A percentile compares a stretch with the other conserved stretches of the same genome.
phyloP scores from a whole-genome alignment of 2,329 filamentous ascomycete genomes.

The Clarireedia sp. region DNA sequence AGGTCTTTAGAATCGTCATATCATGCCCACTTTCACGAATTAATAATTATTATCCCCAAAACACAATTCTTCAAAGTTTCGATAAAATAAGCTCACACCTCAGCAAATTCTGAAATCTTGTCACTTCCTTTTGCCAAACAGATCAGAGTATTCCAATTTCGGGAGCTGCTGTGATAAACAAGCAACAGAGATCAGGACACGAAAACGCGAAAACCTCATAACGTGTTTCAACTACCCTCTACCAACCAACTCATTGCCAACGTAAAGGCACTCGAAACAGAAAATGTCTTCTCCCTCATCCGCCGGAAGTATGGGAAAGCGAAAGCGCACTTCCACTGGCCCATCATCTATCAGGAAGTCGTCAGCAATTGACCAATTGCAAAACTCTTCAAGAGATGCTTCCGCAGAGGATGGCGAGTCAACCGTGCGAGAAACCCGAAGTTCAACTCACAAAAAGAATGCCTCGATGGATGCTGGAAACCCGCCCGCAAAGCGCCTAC shows the following conservation, averaged over 20 bases:
- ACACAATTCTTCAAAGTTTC: too few species aligned
- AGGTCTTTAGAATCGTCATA: background rate
- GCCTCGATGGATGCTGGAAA: constrained; percentile 36
- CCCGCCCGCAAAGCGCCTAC: constrained; percentile 65
- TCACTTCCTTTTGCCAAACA: background rate
- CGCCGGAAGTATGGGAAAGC: constrained; percentile 49
- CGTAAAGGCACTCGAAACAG: background rate
- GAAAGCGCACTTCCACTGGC: constrained; percentile 62
- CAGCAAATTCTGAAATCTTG: too few species aligned
- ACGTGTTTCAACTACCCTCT: background rate
- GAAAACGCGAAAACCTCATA: background rate
- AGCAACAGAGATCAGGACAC: background rate
- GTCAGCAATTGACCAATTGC: constrained; percentile 47
- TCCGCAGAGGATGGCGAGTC: constrained; percentile 76
- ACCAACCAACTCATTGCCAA: background rate
- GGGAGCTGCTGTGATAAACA: background rate
- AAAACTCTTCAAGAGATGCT: constrained; percentile 72
- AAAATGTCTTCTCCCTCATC: constrained; percentile 32
- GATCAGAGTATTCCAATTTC: background rate
- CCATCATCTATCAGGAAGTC: constrained; percentile 40
- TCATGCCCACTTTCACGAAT: background rate
- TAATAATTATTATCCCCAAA: too few species aligned
- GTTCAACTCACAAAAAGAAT: constrained; percentile 48
- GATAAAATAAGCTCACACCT: too few species aligned
- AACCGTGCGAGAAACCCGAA: constrained; percentile 48